Percentiles rank a stretch among this genome's conserved stretches.
These are phyloP conservation scores for Solanum bulbocastanum DNA, from an alignment of 257 asterid species.

Conservation along the genomic window DNA sequence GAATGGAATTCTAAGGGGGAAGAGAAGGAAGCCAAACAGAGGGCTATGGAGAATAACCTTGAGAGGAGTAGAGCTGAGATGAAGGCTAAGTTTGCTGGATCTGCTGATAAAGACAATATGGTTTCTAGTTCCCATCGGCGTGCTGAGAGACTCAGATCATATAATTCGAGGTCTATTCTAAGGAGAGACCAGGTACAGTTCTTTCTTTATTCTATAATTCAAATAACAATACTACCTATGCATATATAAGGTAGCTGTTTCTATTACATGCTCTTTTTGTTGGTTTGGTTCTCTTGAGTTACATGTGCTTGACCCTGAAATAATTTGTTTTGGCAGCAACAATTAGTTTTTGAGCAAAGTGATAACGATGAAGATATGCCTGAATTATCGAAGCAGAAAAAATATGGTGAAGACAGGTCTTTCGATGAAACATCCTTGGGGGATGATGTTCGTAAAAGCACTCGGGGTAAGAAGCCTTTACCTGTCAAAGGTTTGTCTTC, in stretches of 20 bases:
- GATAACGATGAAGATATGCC: slow-evolving; percentile 52
- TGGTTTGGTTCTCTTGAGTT: slow-evolving; percentile 18
- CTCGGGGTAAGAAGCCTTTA: slow-evolving; percentile 42
- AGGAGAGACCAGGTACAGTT: slow-evolving; percentile 74
- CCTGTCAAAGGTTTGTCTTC: slow-evolving; percentile 41
- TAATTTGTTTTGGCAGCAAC: slow-evolving; percentile 55
- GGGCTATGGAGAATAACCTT: slow-evolving; percentile 76
- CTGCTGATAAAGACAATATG: slow-evolving; percentile 33
- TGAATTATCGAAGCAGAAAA: slow-evolving; percentile 34
- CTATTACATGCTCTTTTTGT: slow-evolving; percentile 8
- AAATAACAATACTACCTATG: slow-evolving; percentile 1
- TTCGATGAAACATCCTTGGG: slow-evolving; percentile 26
- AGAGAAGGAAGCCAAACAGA: slow-evolving; percentile 83
- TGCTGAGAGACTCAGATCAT: slow-evolving; percentile 82
- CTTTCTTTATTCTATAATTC: slow-evolving; percentile 11
- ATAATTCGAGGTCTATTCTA: slow-evolving; percentile 41
- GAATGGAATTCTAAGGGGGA: slow-evolving; percentile 79
- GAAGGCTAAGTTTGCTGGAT: slow-evolving; percentile 61
- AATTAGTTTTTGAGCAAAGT: slow-evolving; percentile 61
- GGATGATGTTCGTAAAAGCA: slow-evolving; percentile 39
- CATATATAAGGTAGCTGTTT: slow-evolving; percentile 2
- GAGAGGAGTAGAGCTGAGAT: slow-evolving; percentile 79
- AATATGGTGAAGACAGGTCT: slow-evolving; percentile 28
- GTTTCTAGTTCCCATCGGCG: slow-evolving; percentile 34
- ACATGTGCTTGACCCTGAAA: slow-evolving; percentile 31